Evolutionary conservation across 176 grass and related monocot genomes (phyloP).

Genomic region (Hordeum marinum): DNA sequence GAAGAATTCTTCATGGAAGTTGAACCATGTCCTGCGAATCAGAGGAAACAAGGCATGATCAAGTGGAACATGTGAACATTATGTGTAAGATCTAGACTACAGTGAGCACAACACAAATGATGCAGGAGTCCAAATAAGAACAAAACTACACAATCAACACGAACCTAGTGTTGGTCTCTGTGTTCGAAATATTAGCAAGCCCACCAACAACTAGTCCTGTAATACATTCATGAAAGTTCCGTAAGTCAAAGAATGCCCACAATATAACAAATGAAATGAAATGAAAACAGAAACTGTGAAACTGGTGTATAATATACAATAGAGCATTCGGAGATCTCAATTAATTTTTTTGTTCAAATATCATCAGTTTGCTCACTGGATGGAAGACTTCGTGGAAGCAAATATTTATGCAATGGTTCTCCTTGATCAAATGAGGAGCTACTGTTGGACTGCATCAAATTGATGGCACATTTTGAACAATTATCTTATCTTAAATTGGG

Average conservation of each 20-base stretch:
- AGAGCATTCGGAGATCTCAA: background rate
- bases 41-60: slow-evolving; percentile 22
- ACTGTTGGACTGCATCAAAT: background rate
- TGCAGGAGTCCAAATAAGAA: background rate
- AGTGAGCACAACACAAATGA: background rate
- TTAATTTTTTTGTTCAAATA: background rate
- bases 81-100: background rate
- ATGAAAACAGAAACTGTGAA: background rate
- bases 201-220: slow-evolving; percentile 91
- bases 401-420: background rate
- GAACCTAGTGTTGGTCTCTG: slow-evolving; percentile 90
- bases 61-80: slow-evolving; percentile 2
- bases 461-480: slow-evolving; percentile 1
- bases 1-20: slow-evolving; percentile 99
- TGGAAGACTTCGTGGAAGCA: background rate
- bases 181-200: slow-evolving; percentile 95
- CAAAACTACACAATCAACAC: slow-evolving; percentile 12
- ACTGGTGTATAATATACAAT: background rate
- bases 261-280: background rate
- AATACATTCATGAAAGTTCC: slow-evolving; percentile 22
- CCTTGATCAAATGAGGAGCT: slow-evolving; percentile 8
- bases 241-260: background rate
- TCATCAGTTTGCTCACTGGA: background rate
- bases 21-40: slow-evolving; percentile 90
- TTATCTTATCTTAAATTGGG: background rate